Evolutionary conservation across 768 basidiomycete species (phyloP).

Genomic region (Xerocomus spinulosus): DNA sequence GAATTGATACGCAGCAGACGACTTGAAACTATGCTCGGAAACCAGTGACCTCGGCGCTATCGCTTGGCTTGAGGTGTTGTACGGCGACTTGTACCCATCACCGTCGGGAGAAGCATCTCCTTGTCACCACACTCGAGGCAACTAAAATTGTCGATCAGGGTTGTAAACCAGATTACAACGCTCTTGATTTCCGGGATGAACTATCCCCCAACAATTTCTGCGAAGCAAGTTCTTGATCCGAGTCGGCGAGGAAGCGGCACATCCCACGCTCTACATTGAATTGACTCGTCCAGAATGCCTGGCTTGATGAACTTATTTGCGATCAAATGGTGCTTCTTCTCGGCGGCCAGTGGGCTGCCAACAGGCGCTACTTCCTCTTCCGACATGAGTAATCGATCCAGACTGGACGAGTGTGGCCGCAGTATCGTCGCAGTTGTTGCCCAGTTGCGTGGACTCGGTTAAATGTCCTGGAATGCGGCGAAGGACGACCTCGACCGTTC

Average conservation of each 20-base stretch:
- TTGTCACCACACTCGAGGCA: constrained; percentile 12
- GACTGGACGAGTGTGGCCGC: too few relatives aligned
- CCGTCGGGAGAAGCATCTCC: constrained; percentile 49
- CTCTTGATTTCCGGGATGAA: constrained; percentile 50
- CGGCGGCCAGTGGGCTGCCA: constrained; percentile 56
- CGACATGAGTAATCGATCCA: too few relatives aligned
- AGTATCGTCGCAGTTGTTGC: too few relatives aligned
- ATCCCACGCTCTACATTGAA: constrained; percentile 1
- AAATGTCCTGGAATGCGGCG: too few relatives aligned
- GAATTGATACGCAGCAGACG: too few relatives aligned
- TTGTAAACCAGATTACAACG: constrained; percentile 35
- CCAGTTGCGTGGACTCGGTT: too few relatives aligned
- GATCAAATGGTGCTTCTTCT: constrained; percentile 46
- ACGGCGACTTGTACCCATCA: too few relatives aligned
- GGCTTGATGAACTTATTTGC: constrained; percentile 39
- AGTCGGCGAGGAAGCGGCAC: constrained; percentile 6
- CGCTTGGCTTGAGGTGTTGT: constrained; percentile 30
- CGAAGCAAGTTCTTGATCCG: not conserved
- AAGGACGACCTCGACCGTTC: too few relatives aligned
- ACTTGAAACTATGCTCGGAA: not conserved
- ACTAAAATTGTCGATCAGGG: not conserved
- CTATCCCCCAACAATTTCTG: constrained; percentile 54
- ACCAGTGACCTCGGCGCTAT: too few relatives aligned
- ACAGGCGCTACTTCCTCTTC: too few relatives aligned
- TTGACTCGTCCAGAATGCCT: constrained; percentile 48